A percentile compares a stretch with the other conserved stretches of the same genome.
Conservation (phyloP, 768 basidiomycete genomes). For the Cystoderma amianthinum region DNA sequence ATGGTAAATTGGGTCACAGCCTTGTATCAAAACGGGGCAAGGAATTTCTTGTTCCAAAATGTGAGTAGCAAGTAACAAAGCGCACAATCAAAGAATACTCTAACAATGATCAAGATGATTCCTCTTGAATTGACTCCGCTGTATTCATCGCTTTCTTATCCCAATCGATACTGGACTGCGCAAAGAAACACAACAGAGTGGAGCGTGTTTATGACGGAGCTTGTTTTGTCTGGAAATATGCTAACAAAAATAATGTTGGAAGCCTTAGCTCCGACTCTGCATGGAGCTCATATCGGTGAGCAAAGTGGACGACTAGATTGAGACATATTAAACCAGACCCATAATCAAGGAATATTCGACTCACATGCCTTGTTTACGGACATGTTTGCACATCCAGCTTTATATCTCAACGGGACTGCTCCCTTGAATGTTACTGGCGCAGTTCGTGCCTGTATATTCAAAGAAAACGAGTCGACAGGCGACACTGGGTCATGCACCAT, state of each 20-base stretch:
- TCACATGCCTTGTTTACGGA: slow-evolving; percentile 55
- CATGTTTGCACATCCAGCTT: slow-evolving; percentile 41
- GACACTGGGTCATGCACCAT: slow-evolving; percentile 23
- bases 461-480: slow-evolving; percentile 16
- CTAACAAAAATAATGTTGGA: slow-evolving; percentile 45
- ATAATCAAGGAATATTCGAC: slow-evolving; percentile 47
- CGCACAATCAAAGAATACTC: too few relatives aligned
- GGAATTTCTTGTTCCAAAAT: slow-evolving; percentile 67
- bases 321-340: background rate
- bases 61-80: too few relatives aligned
- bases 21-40: slow-evolving; percentile 50
- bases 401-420: slow-evolving; percentile 48
- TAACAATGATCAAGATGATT: slow-evolving; percentile 47
- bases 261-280: slow-evolving; percentile 37
- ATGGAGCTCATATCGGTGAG: slow-evolving; percentile 53
- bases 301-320: background rate
- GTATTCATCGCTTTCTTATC: slow-evolving; percentile 40
- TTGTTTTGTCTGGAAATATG: slow-evolving; percentile 42
- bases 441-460: slow-evolving; percentile 19
- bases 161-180: slow-evolving; percentile 42
- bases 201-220: slow-evolving; percentile 48
- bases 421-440: slow-evolving; percentile 38
- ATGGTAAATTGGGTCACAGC: slow-evolving; percentile 54
- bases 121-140: slow-evolving; percentile 43
- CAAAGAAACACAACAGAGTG: slow-evolving; percentile 50